phyloP scores from a whole-genome alignment of 192 early-diverging fungal genomes.

The Entomortierella parvispora region DNA sequence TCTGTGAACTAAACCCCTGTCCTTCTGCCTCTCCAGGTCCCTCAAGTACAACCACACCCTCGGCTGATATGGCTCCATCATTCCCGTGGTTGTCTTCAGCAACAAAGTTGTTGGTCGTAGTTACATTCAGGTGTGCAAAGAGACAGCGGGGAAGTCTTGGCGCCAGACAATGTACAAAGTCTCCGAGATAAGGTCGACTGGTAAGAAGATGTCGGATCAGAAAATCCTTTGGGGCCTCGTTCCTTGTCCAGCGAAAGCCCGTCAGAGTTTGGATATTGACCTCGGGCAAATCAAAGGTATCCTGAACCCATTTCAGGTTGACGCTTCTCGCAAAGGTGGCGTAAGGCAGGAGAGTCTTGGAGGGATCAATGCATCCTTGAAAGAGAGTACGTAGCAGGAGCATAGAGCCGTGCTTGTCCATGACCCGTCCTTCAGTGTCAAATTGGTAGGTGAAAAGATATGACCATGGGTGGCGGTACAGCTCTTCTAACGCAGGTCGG shows the following conservation, averaged over 20 bases:
- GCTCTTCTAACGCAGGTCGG: constrained; percentile 35
- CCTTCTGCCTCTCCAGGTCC: not conserved
- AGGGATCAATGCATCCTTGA: constrained; percentile 40
- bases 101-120: not conserved
- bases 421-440: constrained; percentile 37
- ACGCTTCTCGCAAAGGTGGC: constrained; percentile 45
- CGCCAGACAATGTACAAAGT: constrained; percentile 41
- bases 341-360: constrained; percentile 31
- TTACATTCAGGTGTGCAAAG: constrained; percentile 23
- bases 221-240: constrained; percentile 46
- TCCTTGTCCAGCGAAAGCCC: constrained; percentile 45
- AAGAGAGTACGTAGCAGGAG: constrained; percentile 45
- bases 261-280: constrained; percentile 44
- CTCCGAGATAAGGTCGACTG: constrained; percentile 39
- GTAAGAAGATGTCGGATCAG: constrained; percentile 38
- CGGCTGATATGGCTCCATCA: not conserved
- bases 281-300: constrained; percentile 46
- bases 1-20: not conserved
- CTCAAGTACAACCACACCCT: not conserved
- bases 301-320: constrained; percentile 50
- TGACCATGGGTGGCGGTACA: constrained; percentile 47
- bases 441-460: constrained; percentile 46
- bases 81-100: constrained; percentile 1
- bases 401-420: constrained; percentile 48
- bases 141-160: constrained; percentile 36